These are phyloP conservation scores for Epithemia pelagica DNA, from an alignment of 108 stramenopile species.

Conservation along the genomic window DNA sequence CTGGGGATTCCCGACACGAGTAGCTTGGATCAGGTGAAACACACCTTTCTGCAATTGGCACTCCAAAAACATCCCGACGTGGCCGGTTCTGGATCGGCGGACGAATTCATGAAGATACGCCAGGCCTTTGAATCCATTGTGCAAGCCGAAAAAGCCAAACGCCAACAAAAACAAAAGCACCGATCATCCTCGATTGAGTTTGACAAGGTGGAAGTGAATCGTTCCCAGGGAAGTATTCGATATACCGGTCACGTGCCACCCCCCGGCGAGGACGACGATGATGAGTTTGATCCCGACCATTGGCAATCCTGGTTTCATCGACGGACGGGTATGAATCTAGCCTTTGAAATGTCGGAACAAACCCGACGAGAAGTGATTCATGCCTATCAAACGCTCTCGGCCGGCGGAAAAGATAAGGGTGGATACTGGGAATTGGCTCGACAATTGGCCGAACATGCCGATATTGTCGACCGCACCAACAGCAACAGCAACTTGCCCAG, in stretches of 20 bases:
- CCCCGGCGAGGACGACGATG: slow-evolving; percentile 1
- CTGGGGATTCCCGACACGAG: slow-evolving; percentile 23
- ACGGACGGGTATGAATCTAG: slow-evolving; percentile 30
- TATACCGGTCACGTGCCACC: background rate
- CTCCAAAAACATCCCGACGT: slow-evolving; percentile 43
- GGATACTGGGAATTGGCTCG: slow-evolving; percentile 41
- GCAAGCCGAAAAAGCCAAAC: slow-evolving; percentile 8
- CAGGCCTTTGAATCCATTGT: slow-evolving; percentile 38
- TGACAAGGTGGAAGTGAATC: background rate
- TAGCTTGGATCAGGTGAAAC: slow-evolving; percentile 20
- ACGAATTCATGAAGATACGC: slow-evolving; percentile 29
- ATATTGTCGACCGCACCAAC: slow-evolving; percentile 5
- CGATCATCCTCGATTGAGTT: slow-evolving; percentile 6
- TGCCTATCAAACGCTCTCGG: slow-evolving; percentile 12
- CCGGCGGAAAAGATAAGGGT: slow-evolving; percentile 31
- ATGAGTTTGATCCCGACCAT: background rate
- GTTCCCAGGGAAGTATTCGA: background rate
- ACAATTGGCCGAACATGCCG: slow-evolving; percentile 18
- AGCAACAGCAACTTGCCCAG: too few relatives aligned
- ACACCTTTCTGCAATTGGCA: slow-evolving; percentile 34
- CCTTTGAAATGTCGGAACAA: slow-evolving; percentile 23
- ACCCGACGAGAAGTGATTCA: slow-evolving; percentile 41
- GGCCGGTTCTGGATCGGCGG: background rate
- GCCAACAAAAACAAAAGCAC: background rate
- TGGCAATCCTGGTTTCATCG: slow-evolving; percentile 30